Base-by-base conservation (phyloP, 1,139 yeast species). In the Debaryomyces nepalensis region DNA sequence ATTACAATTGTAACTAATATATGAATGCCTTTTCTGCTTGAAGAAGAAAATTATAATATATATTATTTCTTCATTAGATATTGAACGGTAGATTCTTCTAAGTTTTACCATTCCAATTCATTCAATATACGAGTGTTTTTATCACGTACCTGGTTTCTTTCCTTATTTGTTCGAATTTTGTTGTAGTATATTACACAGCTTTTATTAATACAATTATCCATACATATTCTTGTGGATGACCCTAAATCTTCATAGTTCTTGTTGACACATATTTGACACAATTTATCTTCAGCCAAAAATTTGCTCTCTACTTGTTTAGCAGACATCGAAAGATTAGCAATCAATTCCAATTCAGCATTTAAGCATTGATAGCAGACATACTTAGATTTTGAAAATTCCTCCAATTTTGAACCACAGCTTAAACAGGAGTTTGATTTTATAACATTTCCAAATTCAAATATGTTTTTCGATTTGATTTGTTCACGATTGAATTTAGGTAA, bases 401-500 rank as follows among this genome's bases (percentile, higher is more conserved):
- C 31, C 19, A 50, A 29, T 32, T 49, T 50, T 5, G 21, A 42
- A 0, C 65, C 67, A 52, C 72, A 68, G 16, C 51, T 46, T 12
- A 63, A 30, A 44, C 74, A 68, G 0, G 59, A 47, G 33, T 51
- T 57, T 23, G 44, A 43, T 15, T 50, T 42, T 8, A 63, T 48
- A 23, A 51, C 48, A 12, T 43, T 40, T 5, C 53, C 47, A 15
- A 50, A 44, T n/a, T 46, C 47, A 36, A 51, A 45, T 14, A 53
- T 47, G 24, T 34, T 44, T 29, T n/a, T 41, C 39, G 20, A 29
- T 35, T 22, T 40, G 35, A 33, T 27, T 20, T 32, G 20, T 19
- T 40, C 32, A 29, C 22, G 26, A 33, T 24, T 43, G 14, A 39
- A 46, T 39, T 52, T 55, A 0, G 96, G 89, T 65, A 90, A 70